Conservation (phyloP, 1,139 yeast species). For the Yamadazyma atlantica region DNA sequence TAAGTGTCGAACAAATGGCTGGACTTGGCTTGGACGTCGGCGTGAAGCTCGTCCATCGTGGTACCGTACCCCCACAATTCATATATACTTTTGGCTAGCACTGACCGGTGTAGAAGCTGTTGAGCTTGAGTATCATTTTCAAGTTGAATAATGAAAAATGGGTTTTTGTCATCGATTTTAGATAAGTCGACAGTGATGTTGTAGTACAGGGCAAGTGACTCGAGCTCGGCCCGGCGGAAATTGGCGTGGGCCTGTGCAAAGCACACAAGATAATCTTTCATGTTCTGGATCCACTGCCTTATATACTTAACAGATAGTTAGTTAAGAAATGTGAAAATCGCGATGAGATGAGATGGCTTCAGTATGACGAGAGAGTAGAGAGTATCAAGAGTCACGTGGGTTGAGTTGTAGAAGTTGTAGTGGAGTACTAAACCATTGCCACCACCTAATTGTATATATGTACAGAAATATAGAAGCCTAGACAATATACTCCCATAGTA, state of each 20-base stretch:
- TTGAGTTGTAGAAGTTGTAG: background rate
- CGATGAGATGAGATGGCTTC: constrained; percentile 2
- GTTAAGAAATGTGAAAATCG: constrained; percentile 6
- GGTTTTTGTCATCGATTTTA: constrained; percentile 56
- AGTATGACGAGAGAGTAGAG: background rate
- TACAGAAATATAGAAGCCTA: no score
- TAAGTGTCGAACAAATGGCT: constrained; percentile 30
- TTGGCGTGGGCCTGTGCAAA: constrained; percentile 82
- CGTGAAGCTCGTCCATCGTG: constrained; percentile 57
- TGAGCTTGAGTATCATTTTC: constrained; percentile 66
- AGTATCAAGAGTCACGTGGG: background rate
- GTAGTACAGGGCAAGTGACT: constrained; percentile 72
- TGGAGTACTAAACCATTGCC: no score
- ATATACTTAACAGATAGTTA: no score
- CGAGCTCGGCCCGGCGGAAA: constrained; percentile 80
- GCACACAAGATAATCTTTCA: constrained; percentile 67
- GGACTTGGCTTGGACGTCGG: constrained; percentile 39
- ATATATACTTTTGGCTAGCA: constrained; percentile 73
- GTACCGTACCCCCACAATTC: constrained; percentile 82
- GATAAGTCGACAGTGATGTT: constrained; percentile 59
- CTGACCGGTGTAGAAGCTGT: constrained; percentile 62
- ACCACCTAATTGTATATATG: no score
- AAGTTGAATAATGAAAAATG: constrained; percentile 70
- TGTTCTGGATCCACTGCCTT: no score
- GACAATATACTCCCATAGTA: no score